These are phyloP conservation scores for Eutypella sp. DNA, from an alignment of 2,329 filamentous ascomycete genomes.

Conservation along the genomic window DNA sequence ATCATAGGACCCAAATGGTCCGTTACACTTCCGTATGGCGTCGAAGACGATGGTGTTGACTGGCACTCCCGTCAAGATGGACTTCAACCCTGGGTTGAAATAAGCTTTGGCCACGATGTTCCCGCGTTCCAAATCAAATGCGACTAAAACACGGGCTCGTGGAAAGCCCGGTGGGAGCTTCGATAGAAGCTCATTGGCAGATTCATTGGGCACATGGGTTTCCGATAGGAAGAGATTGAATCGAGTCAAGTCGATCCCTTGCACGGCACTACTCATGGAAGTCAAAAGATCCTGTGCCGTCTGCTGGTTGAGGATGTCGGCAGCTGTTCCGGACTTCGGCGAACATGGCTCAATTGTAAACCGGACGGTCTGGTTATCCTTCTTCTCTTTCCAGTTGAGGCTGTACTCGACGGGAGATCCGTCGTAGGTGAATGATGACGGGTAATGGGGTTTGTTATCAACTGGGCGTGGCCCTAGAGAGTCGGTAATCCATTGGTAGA, in stretches of 20 bases:
- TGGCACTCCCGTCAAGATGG: not conserved
- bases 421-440: slow-evolving; percentile 1
- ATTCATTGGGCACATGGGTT: slow-evolving; percentile 2
- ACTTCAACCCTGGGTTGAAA: slow-evolving; percentile 2
- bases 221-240: slow-evolving; percentile 4
- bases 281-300: not conserved
- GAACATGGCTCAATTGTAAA: slow-evolving; percentile 5
- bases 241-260: slow-evolving; percentile 2
- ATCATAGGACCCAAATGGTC: slow-evolving; percentile 2
- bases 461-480: slow-evolving; percentile 3
- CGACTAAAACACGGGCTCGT: not conserved
- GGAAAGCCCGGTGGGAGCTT: slow-evolving; percentile 3
- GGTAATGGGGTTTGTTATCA: slow-evolving; percentile 1
- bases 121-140: slow-evolving; percentile 9
- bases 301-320: slow-evolving; percentile 4
- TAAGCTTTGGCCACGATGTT: slow-evolving; percentile 7
- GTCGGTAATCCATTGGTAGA: not conserved
- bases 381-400: slow-evolving; percentile 10
- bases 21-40: slow-evolving; percentile 2
- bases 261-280: not conserved
- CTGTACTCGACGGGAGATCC: slow-evolving; percentile 3
- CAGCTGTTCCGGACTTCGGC: not conserved
- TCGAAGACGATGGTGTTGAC: slow-evolving; percentile 3
- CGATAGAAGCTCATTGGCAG: not conserved
- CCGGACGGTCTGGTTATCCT: not conserved